Evolutionary conservation across 805 yeast species (phyloP).

Genomic region (Saccharomycopsis fibuligera): DNA sequence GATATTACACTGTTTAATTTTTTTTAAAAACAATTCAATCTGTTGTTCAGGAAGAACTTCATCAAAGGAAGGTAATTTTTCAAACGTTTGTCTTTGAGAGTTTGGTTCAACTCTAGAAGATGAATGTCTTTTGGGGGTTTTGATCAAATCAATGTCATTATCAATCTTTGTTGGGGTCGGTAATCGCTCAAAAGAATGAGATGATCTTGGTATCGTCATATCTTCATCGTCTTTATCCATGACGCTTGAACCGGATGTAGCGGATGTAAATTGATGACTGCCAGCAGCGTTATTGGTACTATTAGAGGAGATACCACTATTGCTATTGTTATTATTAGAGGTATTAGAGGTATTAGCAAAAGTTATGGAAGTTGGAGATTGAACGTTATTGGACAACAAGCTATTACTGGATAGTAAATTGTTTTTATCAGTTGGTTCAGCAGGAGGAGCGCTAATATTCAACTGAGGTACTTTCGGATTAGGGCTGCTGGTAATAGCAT

Average conservation of each 20-base stretch:
- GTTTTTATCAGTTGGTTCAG: slow-evolving; percentile 1
- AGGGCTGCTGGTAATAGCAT: neutral
- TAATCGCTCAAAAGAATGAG: slow-evolving; percentile 50
- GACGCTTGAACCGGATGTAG: slow-evolving; percentile 1
- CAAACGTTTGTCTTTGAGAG: slow-evolving; percentile 51
- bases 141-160: slow-evolving; percentile 71
- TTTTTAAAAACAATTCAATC: slow-evolving; percentile 71
- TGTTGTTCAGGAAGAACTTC: slow-evolving; percentile 83
- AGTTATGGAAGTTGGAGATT: neutral
- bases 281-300: neutral
- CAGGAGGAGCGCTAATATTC: slow-evolving; percentile 1
- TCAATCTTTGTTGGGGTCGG: slow-evolving; percentile 60
- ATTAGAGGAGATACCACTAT: slow-evolving; percentile 1
- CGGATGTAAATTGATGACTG: too few relatives aligned
- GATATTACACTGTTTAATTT: slow-evolving; percentile 90
- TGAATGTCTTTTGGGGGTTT: slow-evolving; percentile 85
- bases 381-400: slow-evolving; percentile 8
- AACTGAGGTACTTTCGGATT: slow-evolving; percentile 7
- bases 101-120: slow-evolving; percentile 87
- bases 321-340: neutral
- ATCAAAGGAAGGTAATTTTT: slow-evolving; percentile 78
- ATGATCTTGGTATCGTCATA: slow-evolving; percentile 34
- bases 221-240: slow-evolving; percentile 12
- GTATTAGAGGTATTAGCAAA: neutral
- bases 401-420: slow-evolving; percentile 12